These are phyloP conservation scores for Fusarium globosum DNA, from an alignment of 2,329 filamentous ascomycete genomes.

Conservation along the genomic window DNA sequence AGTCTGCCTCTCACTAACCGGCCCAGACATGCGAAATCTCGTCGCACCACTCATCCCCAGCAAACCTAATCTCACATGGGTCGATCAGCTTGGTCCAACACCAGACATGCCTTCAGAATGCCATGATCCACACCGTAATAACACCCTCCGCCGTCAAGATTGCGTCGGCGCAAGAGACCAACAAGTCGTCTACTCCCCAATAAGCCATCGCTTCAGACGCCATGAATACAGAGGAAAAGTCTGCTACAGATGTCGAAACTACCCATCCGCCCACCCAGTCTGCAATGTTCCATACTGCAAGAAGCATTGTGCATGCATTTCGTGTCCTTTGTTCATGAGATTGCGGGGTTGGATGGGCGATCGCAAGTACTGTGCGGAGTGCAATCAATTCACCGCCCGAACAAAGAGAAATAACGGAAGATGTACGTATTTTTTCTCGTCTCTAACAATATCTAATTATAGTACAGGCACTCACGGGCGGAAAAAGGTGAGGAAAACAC, in stretches of 20 bases:
- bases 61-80: not conserved
- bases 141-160: rapidly evolving
- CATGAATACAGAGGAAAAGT: not conserved
- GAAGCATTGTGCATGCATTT: conserved; percentile 13
- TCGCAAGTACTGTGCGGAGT: not conserved
- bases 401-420: not conserved
- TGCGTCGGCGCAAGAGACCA: not conserved
- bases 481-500: not conserved
- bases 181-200: rapidly evolving
- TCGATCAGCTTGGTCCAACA: not conserved
- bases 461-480: conserved; percentile 8
- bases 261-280: not conserved
- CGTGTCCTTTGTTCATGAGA: conserved; percentile 8
- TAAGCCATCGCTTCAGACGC: not conserved
- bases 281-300: conserved; percentile 7
- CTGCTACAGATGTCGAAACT: not conserved
- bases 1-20: conserved; percentile 11
- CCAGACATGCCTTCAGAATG: not conserved
- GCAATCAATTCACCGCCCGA: not conserved
- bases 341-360: conserved; percentile 15
- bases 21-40: not conserved
- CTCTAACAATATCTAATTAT: not conserved
- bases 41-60: not conserved
- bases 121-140: rapidly evolving
- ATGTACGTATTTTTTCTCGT: not conserved